Evolutionary conservation across 108 stramenopile species (phyloP).

Genomic region (Epithemia pelagica): DNA sequence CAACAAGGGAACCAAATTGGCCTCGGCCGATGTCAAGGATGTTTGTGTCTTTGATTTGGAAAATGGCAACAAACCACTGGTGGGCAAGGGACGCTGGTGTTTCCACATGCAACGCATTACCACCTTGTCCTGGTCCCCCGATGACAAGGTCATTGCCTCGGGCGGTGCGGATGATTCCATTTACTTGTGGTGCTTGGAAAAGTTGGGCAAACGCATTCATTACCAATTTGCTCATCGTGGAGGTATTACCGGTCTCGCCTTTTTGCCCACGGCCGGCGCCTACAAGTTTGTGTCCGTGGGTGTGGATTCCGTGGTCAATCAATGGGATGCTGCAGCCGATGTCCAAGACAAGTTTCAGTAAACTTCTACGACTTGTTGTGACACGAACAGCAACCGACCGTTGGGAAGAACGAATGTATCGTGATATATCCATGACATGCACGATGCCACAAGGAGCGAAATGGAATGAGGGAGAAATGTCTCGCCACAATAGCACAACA

Average conservation of each 20-base stretch:
- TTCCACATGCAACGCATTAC: slow-evolving; percentile 75
- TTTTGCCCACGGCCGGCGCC: slow-evolving; percentile 24
- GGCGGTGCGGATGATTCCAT: slow-evolving; percentile 77
- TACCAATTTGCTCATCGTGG: slow-evolving; percentile 84
- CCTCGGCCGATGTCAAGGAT: slow-evolving; percentile 78
- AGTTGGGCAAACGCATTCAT: slow-evolving; percentile 68
- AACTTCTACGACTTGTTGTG: too few relatives aligned
- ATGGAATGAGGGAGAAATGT: too few relatives aligned
- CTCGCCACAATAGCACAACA: too few relatives aligned
- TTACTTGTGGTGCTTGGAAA: slow-evolving; percentile 64
- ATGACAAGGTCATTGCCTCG: slow-evolving; percentile 67
- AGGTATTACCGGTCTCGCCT: slow-evolving; percentile 59
- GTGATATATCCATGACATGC: too few relatives aligned
- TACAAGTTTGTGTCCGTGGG: slow-evolving; percentile 80
- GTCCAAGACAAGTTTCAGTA: slow-evolving; percentile 61
- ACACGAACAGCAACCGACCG: too few relatives aligned
- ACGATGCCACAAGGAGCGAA: too few relatives aligned
- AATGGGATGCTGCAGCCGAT: slow-evolving; percentile 76
- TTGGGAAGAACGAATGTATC: too few relatives aligned
- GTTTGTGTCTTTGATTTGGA: slow-evolving; percentile 64
- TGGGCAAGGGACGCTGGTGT: slow-evolving; percentile 68
- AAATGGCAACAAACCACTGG: slow-evolving; percentile 24
- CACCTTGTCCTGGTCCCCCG: slow-evolving; percentile 63
- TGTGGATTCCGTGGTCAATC: slow-evolving; percentile 77
- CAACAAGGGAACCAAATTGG: slow-evolving; percentile 73